These are phyloP conservation scores for Hansfordia pulvinata DNA, from an alignment of 2,329 filamentous ascomycete genomes.

Conservation along the genomic window DNA sequence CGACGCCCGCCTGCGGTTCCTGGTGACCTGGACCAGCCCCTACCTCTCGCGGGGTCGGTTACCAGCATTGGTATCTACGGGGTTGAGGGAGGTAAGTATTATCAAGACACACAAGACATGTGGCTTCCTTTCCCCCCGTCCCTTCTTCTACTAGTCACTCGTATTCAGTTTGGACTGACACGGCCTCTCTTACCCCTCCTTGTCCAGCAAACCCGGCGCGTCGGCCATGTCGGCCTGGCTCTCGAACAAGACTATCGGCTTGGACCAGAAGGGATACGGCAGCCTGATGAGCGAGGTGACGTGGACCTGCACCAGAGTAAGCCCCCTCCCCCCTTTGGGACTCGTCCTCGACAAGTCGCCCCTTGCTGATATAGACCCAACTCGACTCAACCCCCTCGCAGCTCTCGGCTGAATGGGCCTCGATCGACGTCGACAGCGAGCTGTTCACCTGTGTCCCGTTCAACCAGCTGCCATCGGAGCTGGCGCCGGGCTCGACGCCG, in stretches of 20 bases:
- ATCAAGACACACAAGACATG: not conserved
- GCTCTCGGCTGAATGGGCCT: constrained; percentile 26
- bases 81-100: constrained; percentile 25
- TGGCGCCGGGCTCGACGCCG: constrained; percentile 8
- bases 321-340: not conserved
- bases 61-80: constrained; percentile 27
- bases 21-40: constrained; percentile 29
- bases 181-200: not conserved
- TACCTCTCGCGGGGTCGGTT: constrained; percentile 22
- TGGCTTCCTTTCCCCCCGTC: not conserved
- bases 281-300: constrained; percentile 25
- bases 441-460: constrained; percentile 26
- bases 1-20: constrained; percentile 25
- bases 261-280: constrained; percentile 25
- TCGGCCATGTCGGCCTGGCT: constrained; percentile 29
- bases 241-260: constrained; percentile 26
- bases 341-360: not conserved
- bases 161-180: too few species aligned
- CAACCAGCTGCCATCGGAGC: constrained; percentile 24
- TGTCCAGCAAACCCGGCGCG: constrained; percentile 27
- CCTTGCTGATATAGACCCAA: not conserved
- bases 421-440: constrained; percentile 18
- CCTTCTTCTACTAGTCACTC: too few species aligned
- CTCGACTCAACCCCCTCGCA: too few species aligned
- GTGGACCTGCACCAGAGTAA: constrained; percentile 26